Conservation (phyloP, 148 eudicot species). For the Amaranthus palmeri region DNA sequence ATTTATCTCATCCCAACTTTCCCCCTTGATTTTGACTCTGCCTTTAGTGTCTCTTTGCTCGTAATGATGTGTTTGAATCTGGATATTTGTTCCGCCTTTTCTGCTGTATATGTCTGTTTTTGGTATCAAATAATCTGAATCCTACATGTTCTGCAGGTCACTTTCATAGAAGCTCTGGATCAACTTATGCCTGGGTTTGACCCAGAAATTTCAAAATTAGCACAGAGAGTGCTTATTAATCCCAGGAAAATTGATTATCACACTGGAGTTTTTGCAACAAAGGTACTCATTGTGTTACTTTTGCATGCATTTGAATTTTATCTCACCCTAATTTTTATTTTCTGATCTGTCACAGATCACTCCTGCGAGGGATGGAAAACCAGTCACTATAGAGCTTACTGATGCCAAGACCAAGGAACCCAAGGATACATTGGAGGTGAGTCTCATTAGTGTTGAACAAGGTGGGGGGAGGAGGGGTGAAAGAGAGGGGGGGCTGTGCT, state of each 20-base stretch:
- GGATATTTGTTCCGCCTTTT: neutral
- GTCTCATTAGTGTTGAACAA: constrained; percentile 2
- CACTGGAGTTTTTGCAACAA: constrained; percentile 99
- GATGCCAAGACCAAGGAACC: constrained; percentile 96
- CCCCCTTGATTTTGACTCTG: neutral
- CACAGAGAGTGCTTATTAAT: constrained; percentile 91
- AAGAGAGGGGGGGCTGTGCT: neutral
- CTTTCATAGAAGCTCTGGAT: constrained; percentile 97
- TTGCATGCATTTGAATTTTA: neutral
- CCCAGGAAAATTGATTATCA: constrained; percentile 95
- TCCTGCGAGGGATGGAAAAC: constrained; percentile 97
- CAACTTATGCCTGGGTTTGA: constrained; percentile 99
- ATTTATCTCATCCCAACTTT: constrained; percentile 3
- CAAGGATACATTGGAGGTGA: constrained; percentile 87
- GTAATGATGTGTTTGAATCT: neutral
- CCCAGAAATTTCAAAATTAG: constrained; percentile 96
- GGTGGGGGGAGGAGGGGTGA: neutral
- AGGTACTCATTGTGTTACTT: constrained; percentile 40
- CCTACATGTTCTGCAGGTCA: constrained; percentile 49
- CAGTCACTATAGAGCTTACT: constrained; percentile 88
- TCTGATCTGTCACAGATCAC: constrained; percentile 59
- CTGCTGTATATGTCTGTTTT: neutral
- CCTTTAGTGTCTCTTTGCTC: neutral
- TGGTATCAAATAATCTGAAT: neutral
- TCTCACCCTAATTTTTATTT: constrained; percentile 7